Percentiles rank a stretch among this genome's conserved stretches.
Evolutionary conservation across 2,329 filamentous ascomycete genomes (phyloP).

Genomic region (Cladophialophora chaetospira): DNA sequence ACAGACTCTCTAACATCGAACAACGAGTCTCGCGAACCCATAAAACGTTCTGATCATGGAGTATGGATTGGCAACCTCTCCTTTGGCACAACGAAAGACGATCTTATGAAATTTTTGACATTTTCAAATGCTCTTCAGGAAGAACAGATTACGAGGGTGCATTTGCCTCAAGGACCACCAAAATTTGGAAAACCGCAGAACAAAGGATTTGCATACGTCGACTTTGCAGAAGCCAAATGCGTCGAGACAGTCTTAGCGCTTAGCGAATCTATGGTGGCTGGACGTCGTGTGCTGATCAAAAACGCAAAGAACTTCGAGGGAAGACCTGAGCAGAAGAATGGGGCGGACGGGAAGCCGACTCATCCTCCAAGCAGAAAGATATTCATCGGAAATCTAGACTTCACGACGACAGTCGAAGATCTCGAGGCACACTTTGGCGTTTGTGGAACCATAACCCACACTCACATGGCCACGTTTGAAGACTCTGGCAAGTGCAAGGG

Average conservation of each 20-base stretch:
- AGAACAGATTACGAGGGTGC: constrained; percentile 77
- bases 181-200: constrained; percentile 65
- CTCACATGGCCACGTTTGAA: constrained; percentile 92
- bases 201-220: constrained; percentile 94
- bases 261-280: constrained; percentile 77
- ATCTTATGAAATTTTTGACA: constrained; percentile 75
- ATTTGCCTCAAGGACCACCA: constrained; percentile 67
- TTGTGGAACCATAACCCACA: constrained; percentile 79
- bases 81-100: constrained; percentile 74
- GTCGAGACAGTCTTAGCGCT: constrained; percentile 78
- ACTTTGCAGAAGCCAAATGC: constrained; percentile 71
- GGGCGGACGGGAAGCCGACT: constrained; percentile 41
- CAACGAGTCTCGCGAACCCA: constrained; percentile 40
- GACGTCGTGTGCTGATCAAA: constrained; percentile 88
- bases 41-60: constrained; percentile 71
- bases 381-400: constrained; percentile 88
- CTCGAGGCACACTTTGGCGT: constrained; percentile 78
- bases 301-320: constrained; percentile 87
- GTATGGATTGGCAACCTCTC: constrained; percentile 96
- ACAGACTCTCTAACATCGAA: neutral
- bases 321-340: constrained; percentile 65
- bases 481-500: constrained; percentile 98
- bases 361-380: constrained; percentile 76
- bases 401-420: constrained; percentile 78
- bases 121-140: constrained; percentile 49